phyloP scores from a whole-genome alignment of 2,329 filamentous ascomycete genomes.

The Xylariomycetidae sp. region DNA sequence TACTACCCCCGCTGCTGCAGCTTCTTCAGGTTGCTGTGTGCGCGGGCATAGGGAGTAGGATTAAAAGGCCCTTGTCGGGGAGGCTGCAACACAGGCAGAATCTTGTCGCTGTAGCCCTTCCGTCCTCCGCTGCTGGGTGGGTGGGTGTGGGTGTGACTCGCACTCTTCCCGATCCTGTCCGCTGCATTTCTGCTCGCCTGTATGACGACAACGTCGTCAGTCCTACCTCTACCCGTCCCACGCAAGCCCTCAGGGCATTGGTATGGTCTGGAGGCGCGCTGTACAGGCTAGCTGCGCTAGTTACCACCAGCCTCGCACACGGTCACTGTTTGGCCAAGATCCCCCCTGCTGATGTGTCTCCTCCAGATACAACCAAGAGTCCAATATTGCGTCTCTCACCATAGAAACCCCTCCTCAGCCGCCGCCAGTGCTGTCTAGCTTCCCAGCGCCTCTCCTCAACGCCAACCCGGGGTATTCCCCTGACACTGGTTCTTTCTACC shows the following conservation, averaged over 20 bases:
- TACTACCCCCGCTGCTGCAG: conserved; percentile 16
- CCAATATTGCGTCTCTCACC: conserved; percentile 44
- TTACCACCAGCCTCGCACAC: conserved; percentile 23
- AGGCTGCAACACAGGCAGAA: conserved; percentile 30
- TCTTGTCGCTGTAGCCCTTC: conserved; percentile 28
- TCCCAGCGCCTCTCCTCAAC: conserved; percentile 43
- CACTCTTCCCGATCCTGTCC: conserved; percentile 34
- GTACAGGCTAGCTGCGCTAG: conserved; percentile 32
- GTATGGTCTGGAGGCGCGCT: conserved; percentile 24
- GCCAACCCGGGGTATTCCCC: conserved; percentile 42
- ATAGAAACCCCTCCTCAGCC: conserved; percentile 47
- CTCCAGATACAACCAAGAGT: conserved; percentile 50
- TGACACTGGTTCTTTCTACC: conserved; percentile 42
- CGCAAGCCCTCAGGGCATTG: conserved; percentile 20
- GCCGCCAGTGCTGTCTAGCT: conserved; percentile 45
- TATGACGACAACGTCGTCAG: conserved; percentile 37
- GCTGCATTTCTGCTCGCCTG: conserved; percentile 30
- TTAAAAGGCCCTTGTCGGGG: conserved; percentile 29
- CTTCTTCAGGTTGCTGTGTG: conserved; percentile 14
- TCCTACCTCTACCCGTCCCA: conserved; percentile 32
- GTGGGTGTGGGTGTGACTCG: conserved; percentile 23
- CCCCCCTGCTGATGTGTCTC: conserved; percentile 28
- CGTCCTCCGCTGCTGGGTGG: conserved; percentile 25
- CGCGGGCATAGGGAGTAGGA: conserved; percentile 26
- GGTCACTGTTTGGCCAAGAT: conserved; percentile 22